Percentiles rank a stretch among this genome's conserved stretches.
Evolutionary conservation across 805 yeast species (phyloP).

Genomic region (Brettanomyces custersianus): DNA sequence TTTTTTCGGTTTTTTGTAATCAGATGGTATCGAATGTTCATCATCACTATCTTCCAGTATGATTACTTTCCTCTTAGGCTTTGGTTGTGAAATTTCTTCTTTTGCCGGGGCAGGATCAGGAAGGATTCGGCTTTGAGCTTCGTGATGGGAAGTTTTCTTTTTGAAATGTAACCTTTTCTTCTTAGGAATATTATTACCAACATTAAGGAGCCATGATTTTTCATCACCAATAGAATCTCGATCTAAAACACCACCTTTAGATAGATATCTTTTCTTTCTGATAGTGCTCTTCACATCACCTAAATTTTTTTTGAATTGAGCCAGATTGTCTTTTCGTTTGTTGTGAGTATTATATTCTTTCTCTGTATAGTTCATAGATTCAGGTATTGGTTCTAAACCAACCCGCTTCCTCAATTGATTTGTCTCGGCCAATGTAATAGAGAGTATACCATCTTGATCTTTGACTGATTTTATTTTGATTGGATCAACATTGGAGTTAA

Average conservation of each 20-base stretch:
- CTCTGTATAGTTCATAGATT: conserved; percentile 23
- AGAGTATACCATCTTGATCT: neutral
- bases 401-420: conserved; percentile 34
- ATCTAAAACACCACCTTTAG: conserved; percentile 19
- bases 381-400: conserved; percentile 40
- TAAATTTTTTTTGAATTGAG: conserved; percentile 9
- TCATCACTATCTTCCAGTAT: conserved; percentile 11
- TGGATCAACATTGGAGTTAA: neutral
- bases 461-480: neutral
- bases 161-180: conserved; percentile 6
- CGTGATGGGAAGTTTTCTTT: too few species aligned
- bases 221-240: conserved; percentile 22
- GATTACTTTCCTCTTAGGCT: conserved; percentile 9
- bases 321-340: conserved; percentile 8
- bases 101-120: too few species aligned
- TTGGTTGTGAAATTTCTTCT: too few species aligned
- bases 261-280: conserved; percentile 14
- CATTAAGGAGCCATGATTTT: conserved; percentile 27
- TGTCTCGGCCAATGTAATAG: conserved; percentile 36
- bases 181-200: conserved; percentile 12
- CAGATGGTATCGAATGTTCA: conserved; percentile 10
- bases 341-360: neutral
- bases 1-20: conserved; percentile 13
- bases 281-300: conserved; percentile 11
- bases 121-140: too few species aligned